Base-by-base conservation (phyloP, 75 land plant species). In the Azolla pinnata region DNA sequence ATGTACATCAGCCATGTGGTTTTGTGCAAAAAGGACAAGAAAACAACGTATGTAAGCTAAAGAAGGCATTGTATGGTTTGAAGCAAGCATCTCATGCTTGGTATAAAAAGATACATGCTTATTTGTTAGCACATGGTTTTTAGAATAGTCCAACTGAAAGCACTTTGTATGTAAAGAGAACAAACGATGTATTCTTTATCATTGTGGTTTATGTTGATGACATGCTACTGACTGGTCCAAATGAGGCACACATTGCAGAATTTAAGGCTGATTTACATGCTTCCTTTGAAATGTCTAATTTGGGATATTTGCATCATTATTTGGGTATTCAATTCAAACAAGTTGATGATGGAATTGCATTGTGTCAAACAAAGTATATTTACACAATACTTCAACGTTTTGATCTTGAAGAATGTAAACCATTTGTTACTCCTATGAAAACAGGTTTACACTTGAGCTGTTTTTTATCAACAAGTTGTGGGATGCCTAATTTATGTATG, bases 401-500 rank as follows among this genome's bases (percentile, higher is more conserved):
- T 57, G 14, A 38, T 38, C 7, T 38, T 38, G 14, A 38, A 38
- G 42, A 38, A 38, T 14, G 42, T 38, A 38, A 38, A 38, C 10
- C 14, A 38, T 7, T 38, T 38, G 42, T 16, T 57, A 0, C n/a
- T 12, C n/a, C 18, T 57, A 1, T 31, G 14, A 57, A 57, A 28
- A 31, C 14, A 0, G 7, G n/a, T 12, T 17, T 17, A 23, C 7
- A 16, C 14, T 3, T 2, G 55, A 53, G 3, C 28, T 53, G 14
- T 40, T 16, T 16, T n/a, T n/a, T n/a, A n/a, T n/a, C n/a, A n/a
- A n/a, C n/a, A n/a, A n/a, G n/a, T n/a, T n/a, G n/a, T n/a, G 9
- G 9, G 60, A 59, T 12, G 38, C 65, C 7, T 62, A 46, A 59
- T 69, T 58, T 49, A 25, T 61, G 20, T 59, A 57, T 57, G 59